Percentiles rank a stretch among this genome's conserved stretches.
Conservation (phyloP, 306 rosid species). For the Heteromeles arbutifolia region DNA sequence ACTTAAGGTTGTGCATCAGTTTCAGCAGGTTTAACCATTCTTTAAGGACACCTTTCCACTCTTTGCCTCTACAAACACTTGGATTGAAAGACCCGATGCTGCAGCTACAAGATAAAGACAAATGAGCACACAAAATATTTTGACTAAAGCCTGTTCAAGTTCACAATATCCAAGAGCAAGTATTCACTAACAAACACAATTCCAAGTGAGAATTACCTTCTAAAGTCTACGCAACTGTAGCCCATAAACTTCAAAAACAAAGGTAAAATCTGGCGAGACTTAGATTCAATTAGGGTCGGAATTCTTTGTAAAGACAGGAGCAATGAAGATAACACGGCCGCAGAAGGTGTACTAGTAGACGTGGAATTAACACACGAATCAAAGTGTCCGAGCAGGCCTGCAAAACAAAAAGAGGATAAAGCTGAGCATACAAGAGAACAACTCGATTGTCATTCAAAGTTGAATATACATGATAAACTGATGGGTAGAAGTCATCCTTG, state of each 20-base stretch:
- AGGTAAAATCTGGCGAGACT: slow-evolving; percentile 54
- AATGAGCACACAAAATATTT: slow-evolving; percentile 13
- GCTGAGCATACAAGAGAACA: background rate
- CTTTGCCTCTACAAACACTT: slow-evolving; percentile 71
- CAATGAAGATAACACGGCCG: slow-evolving; percentile 51
- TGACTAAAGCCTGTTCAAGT: background rate
- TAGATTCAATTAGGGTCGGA: slow-evolving; percentile 54
- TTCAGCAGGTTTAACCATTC: slow-evolving; percentile 93
- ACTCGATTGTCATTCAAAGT: background rate
- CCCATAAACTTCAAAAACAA: slow-evolving; percentile 74
- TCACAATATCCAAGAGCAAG: background rate
- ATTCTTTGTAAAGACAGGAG: slow-evolving; percentile 71
- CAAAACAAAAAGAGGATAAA: slow-evolving; percentile 19
- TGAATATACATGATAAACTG: background rate
- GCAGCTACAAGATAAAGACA: slow-evolving; percentile 30
- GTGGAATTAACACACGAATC: slow-evolving; percentile 34
- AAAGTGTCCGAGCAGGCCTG: slow-evolving; percentile 62
- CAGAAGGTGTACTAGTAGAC: slow-evolving; percentile 56
- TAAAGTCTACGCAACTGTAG: slow-evolving; percentile 40
- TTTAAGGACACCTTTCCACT: slow-evolving; percentile 74
- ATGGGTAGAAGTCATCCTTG: background rate
- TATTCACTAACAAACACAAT: slow-evolving; percentile 1
- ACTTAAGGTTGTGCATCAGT: slow-evolving; percentile 62
- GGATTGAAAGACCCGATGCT: slow-evolving; percentile 73
- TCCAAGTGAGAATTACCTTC: slow-evolving; percentile 41